Conservation (phyloP, 192 early-diverging fungal genomes). For the Obelidium mucronatum region DNA sequence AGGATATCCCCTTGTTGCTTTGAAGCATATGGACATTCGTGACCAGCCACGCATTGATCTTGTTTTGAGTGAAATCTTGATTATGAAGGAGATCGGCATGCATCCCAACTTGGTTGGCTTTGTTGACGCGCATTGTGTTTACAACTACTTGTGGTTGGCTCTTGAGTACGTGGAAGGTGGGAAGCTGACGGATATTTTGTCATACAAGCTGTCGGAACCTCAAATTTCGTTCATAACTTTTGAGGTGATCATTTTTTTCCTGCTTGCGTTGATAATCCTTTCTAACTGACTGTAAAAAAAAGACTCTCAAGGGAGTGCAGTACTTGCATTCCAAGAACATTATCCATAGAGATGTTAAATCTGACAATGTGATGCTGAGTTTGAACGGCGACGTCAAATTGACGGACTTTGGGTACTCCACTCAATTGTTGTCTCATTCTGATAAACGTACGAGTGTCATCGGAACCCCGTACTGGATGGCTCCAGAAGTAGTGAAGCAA, state of each 20-base stretch:
- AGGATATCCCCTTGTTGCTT: slow-evolving; percentile 71
- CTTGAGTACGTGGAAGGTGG: slow-evolving; percentile 97
- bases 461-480: slow-evolving; percentile 93
- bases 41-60: slow-evolving; percentile 90
- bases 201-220: slow-evolving; percentile 66
- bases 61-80: slow-evolving; percentile 90
- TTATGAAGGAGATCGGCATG: slow-evolving; percentile 88
- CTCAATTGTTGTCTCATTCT: slow-evolving; percentile 76
- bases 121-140: slow-evolving; percentile 81
- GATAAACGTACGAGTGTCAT: slow-evolving; percentile 86
- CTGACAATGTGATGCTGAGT: slow-evolving; percentile 70
- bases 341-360: slow-evolving; percentile 93
- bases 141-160: slow-evolving; percentile 85
- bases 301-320: slow-evolving; percentile 77
- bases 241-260: slow-evolving; percentile 21
- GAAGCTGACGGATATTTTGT: slow-evolving; percentile 89
- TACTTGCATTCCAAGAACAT: slow-evolving; percentile 84
- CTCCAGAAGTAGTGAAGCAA: no score
- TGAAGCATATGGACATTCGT: slow-evolving; percentile 93
- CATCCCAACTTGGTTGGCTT: slow-evolving; percentile 93
- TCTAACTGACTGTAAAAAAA: slow-evolving; percentile 48
- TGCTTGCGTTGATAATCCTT: neutral
- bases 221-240: slow-evolving; percentile 45
- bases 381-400: slow-evolving; percentile 42
- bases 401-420: slow-evolving; percentile 88